These are phyloP conservation scores for Aspergillus conjunctus DNA, from an alignment of 495 filamentous ascomycete genomes.

Conservation along the genomic window DNA sequence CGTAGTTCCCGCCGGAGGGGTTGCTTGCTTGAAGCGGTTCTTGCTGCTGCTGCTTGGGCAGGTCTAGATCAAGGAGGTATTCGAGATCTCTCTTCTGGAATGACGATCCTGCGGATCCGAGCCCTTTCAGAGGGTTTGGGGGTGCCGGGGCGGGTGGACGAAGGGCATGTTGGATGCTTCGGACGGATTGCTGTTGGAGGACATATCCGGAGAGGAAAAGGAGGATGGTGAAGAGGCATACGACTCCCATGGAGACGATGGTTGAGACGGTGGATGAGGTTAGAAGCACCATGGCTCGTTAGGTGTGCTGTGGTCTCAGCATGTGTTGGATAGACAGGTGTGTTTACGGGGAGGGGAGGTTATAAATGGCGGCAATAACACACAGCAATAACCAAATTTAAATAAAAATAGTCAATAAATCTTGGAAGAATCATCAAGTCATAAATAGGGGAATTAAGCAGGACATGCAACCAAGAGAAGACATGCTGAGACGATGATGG, in stretches of 20 bases:
- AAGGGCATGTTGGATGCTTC: constrained; percentile 60
- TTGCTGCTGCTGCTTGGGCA: background rate
- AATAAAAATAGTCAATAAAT: no score
- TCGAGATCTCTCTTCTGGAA: constrained; percentile 27
- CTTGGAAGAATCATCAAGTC: no score
- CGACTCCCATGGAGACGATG: constrained; percentile 46
- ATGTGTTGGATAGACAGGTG: background rate
- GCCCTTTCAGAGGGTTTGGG: constrained; percentile 19
- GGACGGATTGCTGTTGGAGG: constrained; percentile 69
- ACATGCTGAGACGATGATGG: background rate
- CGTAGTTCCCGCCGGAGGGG: constrained; percentile 37
- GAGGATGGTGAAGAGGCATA: constrained; percentile 62
- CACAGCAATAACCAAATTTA: no score
- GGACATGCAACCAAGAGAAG: background rate
- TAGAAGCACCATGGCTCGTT: constrained; percentile 46
- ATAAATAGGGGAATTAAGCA: no score
- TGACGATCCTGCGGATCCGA: constrained; percentile 26
- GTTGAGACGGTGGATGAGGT: constrained; percentile 49
- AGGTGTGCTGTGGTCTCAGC: constrained; percentile 3
- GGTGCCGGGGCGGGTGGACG: constrained; percentile 50
- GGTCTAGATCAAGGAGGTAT: constrained; percentile 15
- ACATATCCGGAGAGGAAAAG: constrained; percentile 73
- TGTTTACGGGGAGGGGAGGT: background rate
- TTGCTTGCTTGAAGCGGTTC: constrained; percentile 1
- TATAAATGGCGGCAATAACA: no score